Evolutionary conservation across 805 yeast species (phyloP), one percentile per base, ranked within the genome.

Genomic region (Cyberlindnera amylophila): DNA sequence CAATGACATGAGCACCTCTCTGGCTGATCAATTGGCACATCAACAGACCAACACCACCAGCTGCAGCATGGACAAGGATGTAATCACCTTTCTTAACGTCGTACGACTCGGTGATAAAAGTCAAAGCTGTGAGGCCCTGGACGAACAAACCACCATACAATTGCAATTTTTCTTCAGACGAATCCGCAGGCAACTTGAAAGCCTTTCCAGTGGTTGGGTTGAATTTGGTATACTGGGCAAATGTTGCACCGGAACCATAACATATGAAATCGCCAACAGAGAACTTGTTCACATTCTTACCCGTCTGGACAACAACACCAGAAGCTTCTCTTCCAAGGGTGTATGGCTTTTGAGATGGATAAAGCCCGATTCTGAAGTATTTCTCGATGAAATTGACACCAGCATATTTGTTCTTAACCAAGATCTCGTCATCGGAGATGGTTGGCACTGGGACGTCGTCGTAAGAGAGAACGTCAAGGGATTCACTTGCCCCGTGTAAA

Each of bases 41-140:
- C 15, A 86, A 52, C 39, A 77, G 72, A 5, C 98, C 98, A 38
- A 86, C 91, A 43, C 97, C 96, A 35, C 97, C 98, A 3, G 97
- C 96, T 7, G 96, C 96, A 4, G 97, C 97, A 68, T 89, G 87
- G 19, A 87, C 81, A 36, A 90, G 70, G 34, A 85, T 74, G 52
- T 64, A 73, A 45, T 91, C 96, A 40, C 79, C 90, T 58, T 74
- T 67, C 53, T 86, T 60, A 31, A 86, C 84, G 2, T 70, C 55
- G 57, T 85, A 78, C 2, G 93, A 76, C 48, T 85, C 88, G 29
- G 71, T 65, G 36, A 79, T 65, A 45, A 90, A 79, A 1, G 91
- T 75, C 53, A 84, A 63, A 2, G 91, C 93, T 6, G 97, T 90
- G 48, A 89, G 66, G 1, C 88, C 93, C 62, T 86, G 91, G 26